These are phyloP conservation scores for Fusarium camptoceras DNA, from an alignment of 2,329 filamentous ascomycete species.

Conservation along the genomic window DNA sequence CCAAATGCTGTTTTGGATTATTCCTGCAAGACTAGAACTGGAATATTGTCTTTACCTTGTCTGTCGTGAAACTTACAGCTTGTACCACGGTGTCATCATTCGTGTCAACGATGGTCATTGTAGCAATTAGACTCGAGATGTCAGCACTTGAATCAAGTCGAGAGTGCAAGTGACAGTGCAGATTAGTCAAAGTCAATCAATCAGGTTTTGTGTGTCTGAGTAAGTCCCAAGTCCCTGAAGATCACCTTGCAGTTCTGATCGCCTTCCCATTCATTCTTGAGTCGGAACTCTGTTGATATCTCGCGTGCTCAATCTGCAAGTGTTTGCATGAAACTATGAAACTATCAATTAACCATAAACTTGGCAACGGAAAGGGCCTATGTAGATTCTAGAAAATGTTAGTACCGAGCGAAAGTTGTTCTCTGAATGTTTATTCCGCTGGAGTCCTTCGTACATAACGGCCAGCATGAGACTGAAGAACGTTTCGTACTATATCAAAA, in stretches of 20 bases:
- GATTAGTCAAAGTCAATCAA: neutral
- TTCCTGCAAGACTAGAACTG: neutral
- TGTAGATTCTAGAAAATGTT: no score
- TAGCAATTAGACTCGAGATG: neutral
- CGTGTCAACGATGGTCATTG: neutral
- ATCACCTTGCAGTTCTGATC: neutral
- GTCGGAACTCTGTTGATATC: neutral
- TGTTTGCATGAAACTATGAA: neutral
- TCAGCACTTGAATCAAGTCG: neutral
- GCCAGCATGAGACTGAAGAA: accelerated
- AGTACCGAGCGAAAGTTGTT: no score
- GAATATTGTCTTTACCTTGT: neutral
- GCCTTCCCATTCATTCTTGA: neutral
- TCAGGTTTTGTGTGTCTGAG: neutral
- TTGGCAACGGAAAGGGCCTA: no score
- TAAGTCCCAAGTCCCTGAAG: neutral
- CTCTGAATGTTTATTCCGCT: neutral
- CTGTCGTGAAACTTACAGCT: neutral
- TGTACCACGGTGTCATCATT: neutral
- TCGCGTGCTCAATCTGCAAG: neutral
- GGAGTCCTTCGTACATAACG: no score
- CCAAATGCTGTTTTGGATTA: neutral
- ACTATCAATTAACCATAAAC: neutral
- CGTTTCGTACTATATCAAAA: neutral
- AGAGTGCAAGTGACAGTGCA: neutral